Evolutionary conservation across 495 filamentous ascomycete species (phyloP), one percentile per base, ranked within the genome.

Genomic region (Penicillium desertorum): DNA sequence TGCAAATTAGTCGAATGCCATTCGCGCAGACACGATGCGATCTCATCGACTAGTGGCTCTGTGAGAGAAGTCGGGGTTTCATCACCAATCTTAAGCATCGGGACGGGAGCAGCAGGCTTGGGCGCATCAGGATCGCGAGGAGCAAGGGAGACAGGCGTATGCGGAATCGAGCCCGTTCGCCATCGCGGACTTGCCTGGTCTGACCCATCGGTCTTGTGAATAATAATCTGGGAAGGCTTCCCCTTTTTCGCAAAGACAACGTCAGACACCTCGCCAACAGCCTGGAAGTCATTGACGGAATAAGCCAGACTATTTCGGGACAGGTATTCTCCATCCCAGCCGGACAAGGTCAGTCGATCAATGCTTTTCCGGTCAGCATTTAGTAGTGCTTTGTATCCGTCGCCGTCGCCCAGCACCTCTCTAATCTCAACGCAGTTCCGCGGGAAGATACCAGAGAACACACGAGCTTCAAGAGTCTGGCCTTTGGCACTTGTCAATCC

Each of bases 1-100:
- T 98, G 95, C 43, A 98, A 81, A 66, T 96, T 96, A 14, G 90
- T 96, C 17, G 92, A 94, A 71, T 99, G 92, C 94, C 94, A 99
- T 78, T 99, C 94, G 25, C 93, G 84, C 30, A 99, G 74, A 68
- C 93, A 98, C 7, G 91, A 96, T 17, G 92, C 92, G 67, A 98
- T 97, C 68, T 99, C 94, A 70, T 98, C 95, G 11, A 99, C 92
- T 54, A 99, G 76, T 3, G 94, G 94, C 69, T 99, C 94, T 23
- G 89, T 83, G 12, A 83, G 80, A 3, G 91, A 96, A 2, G 89
- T 93, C 4, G 91, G 88, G 1, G 91, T 96, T 76, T 98, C 94
- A 61, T 98, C 94, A 23, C 95, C 95, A 65, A 98, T 90, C 69
- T 96, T 96, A 37, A 98, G 80, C 89, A 96, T 93, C 8, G 94